Base-by-base conservation (phyloP, 2,329 filamentous ascomycete species). In the Trichoderma citrinoviride region DNA sequence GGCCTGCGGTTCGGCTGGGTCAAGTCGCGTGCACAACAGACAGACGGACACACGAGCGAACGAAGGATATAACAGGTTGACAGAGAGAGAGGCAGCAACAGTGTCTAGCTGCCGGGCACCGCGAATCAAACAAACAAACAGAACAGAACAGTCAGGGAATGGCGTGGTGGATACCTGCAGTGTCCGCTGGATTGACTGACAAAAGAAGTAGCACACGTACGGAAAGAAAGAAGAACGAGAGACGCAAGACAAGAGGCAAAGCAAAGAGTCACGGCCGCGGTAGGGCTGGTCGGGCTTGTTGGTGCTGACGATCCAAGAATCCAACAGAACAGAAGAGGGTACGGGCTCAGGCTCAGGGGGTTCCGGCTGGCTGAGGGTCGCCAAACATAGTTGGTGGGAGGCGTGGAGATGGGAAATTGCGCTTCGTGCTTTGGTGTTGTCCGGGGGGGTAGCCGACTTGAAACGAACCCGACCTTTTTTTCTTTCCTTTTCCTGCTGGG, bases 351-450 rank as follows among this genome's bases (percentile, higher is more conserved):
- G 33, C 14, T 37, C 33, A 37, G 33, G 33, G 33, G 64, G 64
- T 54, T 65, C 52, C 52, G n/a, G 47, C 41, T 29, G 44, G 29
- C 33, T 25, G 58, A 53, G 56, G 47, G 50, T 37, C 52, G 64
- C 52, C 52, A 49, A 49, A 62, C 50, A 64, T 65, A 58, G 65
- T 56, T 62, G 66, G 66, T 61, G 64, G 60, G 49, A 54, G 66
- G 37, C 64, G 66, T 66, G 66, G 53, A 64, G 66, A 65, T 65
- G 67, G 61, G 70, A 73, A 73, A 73, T 73, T 73, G 70, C 71
- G 71, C 66, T 68, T 67, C 65, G 66, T 55, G 55, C 54, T 55
- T 52, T 61, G 64, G 55, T 61, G 64, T 64, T 61, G 64, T 65
- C 56, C 52, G 55, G 64, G 63, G 61, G 61, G 61, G 46, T 25